Evolutionary conservation across 768 basidiomycete genomes (phyloP).

Genomic region (Sarcomyxa edulis): DNA sequence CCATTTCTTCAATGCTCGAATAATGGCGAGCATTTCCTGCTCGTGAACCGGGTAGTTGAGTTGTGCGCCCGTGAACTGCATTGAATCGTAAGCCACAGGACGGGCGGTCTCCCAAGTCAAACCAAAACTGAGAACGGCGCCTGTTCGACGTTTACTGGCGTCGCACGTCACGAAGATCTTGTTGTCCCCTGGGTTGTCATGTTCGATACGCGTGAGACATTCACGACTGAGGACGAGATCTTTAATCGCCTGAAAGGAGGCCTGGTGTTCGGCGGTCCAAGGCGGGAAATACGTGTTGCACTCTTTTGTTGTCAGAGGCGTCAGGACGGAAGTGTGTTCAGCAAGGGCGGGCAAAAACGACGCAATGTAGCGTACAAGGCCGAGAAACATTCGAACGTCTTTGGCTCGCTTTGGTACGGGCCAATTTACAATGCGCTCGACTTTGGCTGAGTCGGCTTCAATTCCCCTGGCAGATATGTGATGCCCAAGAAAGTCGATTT

Average conservation of each 20-base stretch:
- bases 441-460: constrained; percentile 15
- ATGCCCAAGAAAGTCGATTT: too few species aligned
- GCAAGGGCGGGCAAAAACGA: too few species aligned
- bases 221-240: too few species aligned
- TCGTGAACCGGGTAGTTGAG: too few species aligned
- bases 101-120: constrained; percentile 18
- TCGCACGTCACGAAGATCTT: constrained; percentile 22
- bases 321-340: constrained; percentile 12
- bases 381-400: constrained; percentile 1
- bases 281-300: constrained; percentile 6
- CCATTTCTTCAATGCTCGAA: neutral
- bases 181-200: constrained; percentile 8
- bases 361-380: neutral
- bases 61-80: constrained; percentile 14
- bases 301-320: too few species aligned
- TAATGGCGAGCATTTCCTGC: too few species aligned
- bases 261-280: constrained; percentile 12
- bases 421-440: constrained; percentile 23
- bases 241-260: constrained; percentile 19
- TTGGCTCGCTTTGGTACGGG: constrained; percentile 11
- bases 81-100: constrained; percentile 21
- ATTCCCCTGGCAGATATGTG: too few species aligned
- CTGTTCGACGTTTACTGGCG: constrained; percentile 17
- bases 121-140: constrained; percentile 19
- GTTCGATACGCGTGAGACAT: constrained; percentile 5